Evolutionary conservation across 495 filamentous ascomycete species (phyloP).

Genomic region (Penicillium pancosmium): DNA sequence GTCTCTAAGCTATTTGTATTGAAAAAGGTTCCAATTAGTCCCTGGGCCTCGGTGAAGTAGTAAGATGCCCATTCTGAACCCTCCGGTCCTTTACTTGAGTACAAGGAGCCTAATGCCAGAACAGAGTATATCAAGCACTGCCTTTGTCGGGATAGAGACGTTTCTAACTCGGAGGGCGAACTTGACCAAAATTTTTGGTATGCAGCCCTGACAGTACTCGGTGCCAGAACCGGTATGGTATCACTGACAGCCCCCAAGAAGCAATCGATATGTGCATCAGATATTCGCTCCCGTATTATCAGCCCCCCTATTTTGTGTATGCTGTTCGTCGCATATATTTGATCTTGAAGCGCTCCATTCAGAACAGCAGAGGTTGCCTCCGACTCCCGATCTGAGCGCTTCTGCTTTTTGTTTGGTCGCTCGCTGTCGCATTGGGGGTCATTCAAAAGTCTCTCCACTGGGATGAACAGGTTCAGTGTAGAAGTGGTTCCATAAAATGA

Average conservation of each 20-base stretch:
- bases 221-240: background rate
- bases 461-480: constrained; percentile 1
- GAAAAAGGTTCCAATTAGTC: constrained; percentile 2
- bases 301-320: background rate
- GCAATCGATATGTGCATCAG: background rate
- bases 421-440: no score
- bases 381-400: no score
- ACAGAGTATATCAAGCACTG: constrained; percentile 9
- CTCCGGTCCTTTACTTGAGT: background rate
- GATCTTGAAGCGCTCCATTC: background rate
- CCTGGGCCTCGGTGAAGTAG: constrained; percentile 6
- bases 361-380: background rate
- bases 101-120: constrained; percentile 9
- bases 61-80: background rate
- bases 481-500: constrained; percentile 12
- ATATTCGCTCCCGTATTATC: background rate
- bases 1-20: background rate
- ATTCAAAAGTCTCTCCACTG: background rate
- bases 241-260: constrained; percentile 6
- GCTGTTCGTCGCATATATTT: background rate
- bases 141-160: background rate
- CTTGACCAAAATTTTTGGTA: background rate
- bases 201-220: background rate
- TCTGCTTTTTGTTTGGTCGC: constrained; percentile 4
- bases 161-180: background rate